phyloP scores from a whole-genome alignment of 805 yeast genomes.

The Tetrapisispora phaffii region DNA sequence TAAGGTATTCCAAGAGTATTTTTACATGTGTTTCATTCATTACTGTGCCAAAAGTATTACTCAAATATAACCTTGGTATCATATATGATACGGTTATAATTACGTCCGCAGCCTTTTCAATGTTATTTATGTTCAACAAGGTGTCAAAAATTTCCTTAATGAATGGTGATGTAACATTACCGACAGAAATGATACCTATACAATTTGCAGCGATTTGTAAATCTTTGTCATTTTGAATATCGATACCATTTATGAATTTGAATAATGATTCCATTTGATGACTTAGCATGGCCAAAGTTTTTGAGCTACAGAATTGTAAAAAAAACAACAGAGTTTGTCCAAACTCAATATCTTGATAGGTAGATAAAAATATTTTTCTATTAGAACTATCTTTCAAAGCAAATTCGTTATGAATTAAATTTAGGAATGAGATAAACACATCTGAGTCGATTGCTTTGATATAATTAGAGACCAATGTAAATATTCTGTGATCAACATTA shows the following conservation, averaged over 20 bases:
- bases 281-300: conserved; percentile 6
- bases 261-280: conserved; percentile 20
- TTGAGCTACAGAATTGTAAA: conserved; percentile 12
- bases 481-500: conserved; percentile 47
- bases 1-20: not conserved
- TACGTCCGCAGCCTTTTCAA: not conserved
- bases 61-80: conserved; percentile 15
- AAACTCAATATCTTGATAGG: conserved; percentile 22
- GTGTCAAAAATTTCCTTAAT: conserved; percentile 4
- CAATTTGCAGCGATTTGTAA: conserved; percentile 33
- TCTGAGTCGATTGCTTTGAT: conserved; percentile 4
- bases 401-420: conserved; percentile 33
- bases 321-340: conserved; percentile 30
- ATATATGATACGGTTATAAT: conserved; percentile 13
- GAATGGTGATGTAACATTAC: conserved; percentile 5
- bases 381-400: conserved; percentile 11
- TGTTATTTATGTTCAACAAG: not conserved
- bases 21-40: not conserved
- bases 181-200: conserved; percentile 37
- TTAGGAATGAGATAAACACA: conserved; percentile 24
- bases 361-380: conserved; percentile 9
- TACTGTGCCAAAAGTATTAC: not conserved
- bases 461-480: conserved; percentile 15
- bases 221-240: conserved; percentile 15
- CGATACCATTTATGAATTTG: conserved; percentile 12